Evolutionary conservation across 2,329 filamentous ascomycete species (phyloP).

Genomic region (Cladosporium sp.): DNA sequence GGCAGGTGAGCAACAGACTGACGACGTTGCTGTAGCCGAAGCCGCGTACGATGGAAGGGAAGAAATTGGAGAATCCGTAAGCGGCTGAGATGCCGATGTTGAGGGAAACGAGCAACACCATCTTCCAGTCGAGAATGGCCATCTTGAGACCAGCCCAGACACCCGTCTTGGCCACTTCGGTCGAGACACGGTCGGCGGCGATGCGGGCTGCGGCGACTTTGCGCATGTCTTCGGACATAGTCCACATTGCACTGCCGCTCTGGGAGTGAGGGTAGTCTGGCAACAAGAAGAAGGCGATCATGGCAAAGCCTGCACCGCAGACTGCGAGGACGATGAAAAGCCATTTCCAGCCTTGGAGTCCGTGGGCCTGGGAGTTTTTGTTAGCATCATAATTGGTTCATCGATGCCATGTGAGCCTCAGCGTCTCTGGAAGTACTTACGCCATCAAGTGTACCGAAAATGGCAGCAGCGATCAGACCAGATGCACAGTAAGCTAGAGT

Average conservation of each 20-base stretch:
- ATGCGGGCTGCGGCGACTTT: slow-evolving; percentile 15
- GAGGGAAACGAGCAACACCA: slow-evolving; percentile 4
- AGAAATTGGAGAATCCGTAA: slow-evolving; percentile 11
- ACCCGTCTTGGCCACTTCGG: slow-evolving; percentile 39
- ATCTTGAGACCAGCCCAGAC: slow-evolving; percentile 20
- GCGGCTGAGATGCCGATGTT: slow-evolving; percentile 4
- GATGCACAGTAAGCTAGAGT: slow-evolving; percentile 62
- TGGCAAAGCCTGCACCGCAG: slow-evolving; percentile 55
- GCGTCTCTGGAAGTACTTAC: slow-evolving; percentile 50
- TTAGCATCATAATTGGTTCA: slow-evolving; percentile 32
- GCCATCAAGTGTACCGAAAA: slow-evolving; percentile 57
- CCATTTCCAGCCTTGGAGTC: slow-evolving; percentile 9
- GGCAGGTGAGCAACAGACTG: slow-evolving; percentile 31
- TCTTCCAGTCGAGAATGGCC: slow-evolving; percentile 10
- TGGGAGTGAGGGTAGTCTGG: slow-evolving; percentile 60
- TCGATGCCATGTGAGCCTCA: slow-evolving; percentile 62
- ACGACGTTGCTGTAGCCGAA: slow-evolving; percentile 32
- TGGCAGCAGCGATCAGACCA: slow-evolving; percentile 52
- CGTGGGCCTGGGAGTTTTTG: slow-evolving; percentile 22
- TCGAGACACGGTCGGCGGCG: slow-evolving; percentile 45
- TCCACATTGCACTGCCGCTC: slow-evolving; percentile 37
- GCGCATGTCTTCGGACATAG: slow-evolving; percentile 44
- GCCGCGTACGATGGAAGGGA: slow-evolving; percentile 17
- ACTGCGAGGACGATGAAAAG: slow-evolving; percentile 10
- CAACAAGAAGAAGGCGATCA: slow-evolving; percentile 54